A percentile compares a stretch with the other conserved stretches of the same genome.
phyloP scores from a whole-genome alignment of 2,329 filamentous ascomycete species.

The Elsinoe necatrix region DNA sequence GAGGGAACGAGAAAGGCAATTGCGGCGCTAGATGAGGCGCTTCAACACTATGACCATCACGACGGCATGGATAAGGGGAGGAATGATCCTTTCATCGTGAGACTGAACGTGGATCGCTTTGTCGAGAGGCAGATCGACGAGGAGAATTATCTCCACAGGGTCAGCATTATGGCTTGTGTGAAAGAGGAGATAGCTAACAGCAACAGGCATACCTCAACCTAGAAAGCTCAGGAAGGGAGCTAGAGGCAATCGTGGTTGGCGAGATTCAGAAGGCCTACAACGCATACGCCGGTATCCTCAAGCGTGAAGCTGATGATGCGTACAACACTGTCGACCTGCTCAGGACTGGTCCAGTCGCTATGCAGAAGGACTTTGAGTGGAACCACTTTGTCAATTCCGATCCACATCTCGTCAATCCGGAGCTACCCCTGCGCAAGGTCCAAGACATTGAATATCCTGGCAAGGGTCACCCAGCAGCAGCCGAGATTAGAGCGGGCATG shows the following conservation, averaged over 20 bases:
- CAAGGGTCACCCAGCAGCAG: slow-evolving; percentile 70
- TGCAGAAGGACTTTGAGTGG: slow-evolving; percentile 94
- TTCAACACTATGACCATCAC: slow-evolving; percentile 64
- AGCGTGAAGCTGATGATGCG: slow-evolving; percentile 77
- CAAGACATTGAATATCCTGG: slow-evolving; percentile 88
- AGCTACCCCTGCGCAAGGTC: slow-evolving; percentile 64
- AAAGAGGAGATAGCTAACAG: neutral
- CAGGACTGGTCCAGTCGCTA: slow-evolving; percentile 74
- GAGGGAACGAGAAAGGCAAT: slow-evolving; percentile 74
- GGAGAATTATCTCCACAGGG: slow-evolving; percentile 92
- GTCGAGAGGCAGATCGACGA: slow-evolving; percentile 90
- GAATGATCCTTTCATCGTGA: slow-evolving; percentile 83
- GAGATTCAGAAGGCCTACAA: slow-evolving; percentile 98
- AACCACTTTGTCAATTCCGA: slow-evolving; percentile 69
- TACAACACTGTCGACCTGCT: slow-evolving; percentile 73
- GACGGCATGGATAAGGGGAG: slow-evolving; percentile 73
- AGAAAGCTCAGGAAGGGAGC: slow-evolving; percentile 84
- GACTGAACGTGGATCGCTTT: slow-evolving; percentile 77
- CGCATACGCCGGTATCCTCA: slow-evolving; percentile 82
- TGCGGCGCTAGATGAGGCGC: slow-evolving; percentile 67
- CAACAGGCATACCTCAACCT: slow-evolving; percentile 85
- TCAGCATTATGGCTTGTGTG: slow-evolving; percentile 36
- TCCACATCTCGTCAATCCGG: slow-evolving; percentile 79
- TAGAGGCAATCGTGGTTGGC: slow-evolving; percentile 92
- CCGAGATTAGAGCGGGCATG: slow-evolving; percentile 82